A percentile compares a stretch with the other conserved stretches of the same genome.
These are phyloP conservation scores for Calonectria naviculata DNA, from an alignment of 2,329 filamentous ascomycete species.

Conservation along the genomic window DNA sequence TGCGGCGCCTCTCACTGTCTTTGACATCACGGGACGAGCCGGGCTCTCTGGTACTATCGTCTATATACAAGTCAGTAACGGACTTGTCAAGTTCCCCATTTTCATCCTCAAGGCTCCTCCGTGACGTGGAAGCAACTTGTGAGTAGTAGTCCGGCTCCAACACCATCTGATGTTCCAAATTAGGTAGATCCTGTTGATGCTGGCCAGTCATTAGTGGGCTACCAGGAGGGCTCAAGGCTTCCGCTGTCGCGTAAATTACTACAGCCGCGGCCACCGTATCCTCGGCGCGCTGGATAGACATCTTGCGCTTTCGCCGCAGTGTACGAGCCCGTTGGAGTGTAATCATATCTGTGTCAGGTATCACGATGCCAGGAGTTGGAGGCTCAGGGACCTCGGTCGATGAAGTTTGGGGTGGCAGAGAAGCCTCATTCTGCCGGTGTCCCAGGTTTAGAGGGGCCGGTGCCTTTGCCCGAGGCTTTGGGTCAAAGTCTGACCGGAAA, in stretches of 20 bases:
- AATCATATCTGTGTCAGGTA: conserved; percentile 54
- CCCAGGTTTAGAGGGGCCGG: conserved; percentile 28
- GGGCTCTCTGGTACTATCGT: conserved; percentile 57
- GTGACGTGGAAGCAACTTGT: conserved; percentile 46
- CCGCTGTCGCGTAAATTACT: conserved; percentile 63
- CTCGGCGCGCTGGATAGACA: conserved; percentile 59
- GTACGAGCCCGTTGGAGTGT: conserved; percentile 55
- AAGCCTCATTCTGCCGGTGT: conserved; percentile 27
- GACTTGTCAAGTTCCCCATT: conserved; percentile 55
- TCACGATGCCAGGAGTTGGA: conserved; percentile 58
- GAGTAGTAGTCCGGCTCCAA: conserved; percentile 43
- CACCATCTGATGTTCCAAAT: conserved; percentile 40
- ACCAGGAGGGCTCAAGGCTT: conserved; percentile 55
- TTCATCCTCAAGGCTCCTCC: conserved; percentile 48
- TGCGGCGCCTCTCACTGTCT: conserved; percentile 54
- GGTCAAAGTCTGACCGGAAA: conserved; percentile 7
- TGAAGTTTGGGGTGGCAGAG: conserved; percentile 18
- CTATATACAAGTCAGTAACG: conserved; percentile 68
- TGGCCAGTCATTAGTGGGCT: conserved; percentile 44
- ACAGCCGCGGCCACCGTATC: conserved; percentile 66
- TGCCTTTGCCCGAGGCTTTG: conserved; percentile 13
- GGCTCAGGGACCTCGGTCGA: conserved; percentile 39
- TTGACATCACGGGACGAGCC: conserved; percentile 49
- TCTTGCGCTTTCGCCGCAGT: conserved; percentile 57
- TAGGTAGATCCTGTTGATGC: conserved; percentile 39